Base-by-base conservation (phyloP, 306 rosid genomes). In the Coriaria nepalensis region DNA sequence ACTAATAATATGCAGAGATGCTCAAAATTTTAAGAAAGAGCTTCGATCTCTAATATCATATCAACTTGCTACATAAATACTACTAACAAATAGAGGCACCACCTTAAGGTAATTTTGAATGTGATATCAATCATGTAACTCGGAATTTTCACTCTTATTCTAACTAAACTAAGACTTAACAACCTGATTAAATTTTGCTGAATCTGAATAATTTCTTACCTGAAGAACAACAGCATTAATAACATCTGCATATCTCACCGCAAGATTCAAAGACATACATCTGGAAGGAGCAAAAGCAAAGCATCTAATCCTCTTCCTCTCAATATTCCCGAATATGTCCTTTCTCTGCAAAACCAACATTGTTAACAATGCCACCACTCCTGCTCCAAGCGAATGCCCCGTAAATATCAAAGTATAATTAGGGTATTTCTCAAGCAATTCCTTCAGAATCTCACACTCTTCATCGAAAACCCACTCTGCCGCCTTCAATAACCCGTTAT, bases 351-450 rank as follows among this genome's bases (percentile, higher is more conserved):
- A 35, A 0, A 54, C 92, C 8, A 90, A 43, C 72, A 90, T 14
- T 14, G 98, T 77, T 75, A 90, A 64, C 40, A 90, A 63, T 9
- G 95, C 78, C 47, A 73, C 98, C 68, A 84, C 98, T 58, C 98
- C 95, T 10, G 95, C 81, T 57, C 95, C 98, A 6, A 90, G 73
- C 49, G 95, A 90, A 68, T 84, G 98, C 10, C 98, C 98, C 13
- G 56, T 10, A 69, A 90, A 75, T 49, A 74, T 73, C 57, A 90
- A 59, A 52, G 75, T 62, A 63, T 90, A 84, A 34, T 53, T 68
- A 6, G 94, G 92, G 63, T 90, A 66, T 37, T 62, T 74, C 0
- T 68, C 81, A 0, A 69, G 71, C 68, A 90, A 50, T 57, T 75
- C 76, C 74, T 65, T 68, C 55, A 90, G 56, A 63, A 76, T 60